Conservation (phyloP, 257 asterid species). For the Fraxinus cuspidata region DNA sequence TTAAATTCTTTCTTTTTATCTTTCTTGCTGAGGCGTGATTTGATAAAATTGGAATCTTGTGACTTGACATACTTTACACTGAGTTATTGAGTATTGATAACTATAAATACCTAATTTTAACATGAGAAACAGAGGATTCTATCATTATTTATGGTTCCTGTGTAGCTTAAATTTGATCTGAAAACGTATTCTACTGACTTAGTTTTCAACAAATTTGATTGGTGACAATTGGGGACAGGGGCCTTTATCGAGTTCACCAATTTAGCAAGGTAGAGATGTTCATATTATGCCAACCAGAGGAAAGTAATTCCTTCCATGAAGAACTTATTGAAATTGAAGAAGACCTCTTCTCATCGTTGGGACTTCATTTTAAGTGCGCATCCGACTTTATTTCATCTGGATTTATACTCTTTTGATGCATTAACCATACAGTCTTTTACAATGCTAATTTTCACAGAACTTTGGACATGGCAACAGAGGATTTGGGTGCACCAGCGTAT, state of each 20-base stretch:
- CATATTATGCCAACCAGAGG: constrained; percentile 83
- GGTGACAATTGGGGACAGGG: constrained; percentile 51
- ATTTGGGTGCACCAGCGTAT: constrained; percentile 97
- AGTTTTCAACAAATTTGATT: constrained; percentile 20
- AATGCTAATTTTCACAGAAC: constrained; percentile 44
- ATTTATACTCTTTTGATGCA: not conserved
- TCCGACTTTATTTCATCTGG: not conserved
- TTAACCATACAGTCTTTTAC: not conserved
- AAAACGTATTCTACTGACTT: not conserved
- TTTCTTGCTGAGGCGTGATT: not conserved
- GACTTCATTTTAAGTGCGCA: constrained; percentile 86
- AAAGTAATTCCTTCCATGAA: constrained; percentile 70
- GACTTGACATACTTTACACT: not conserved
- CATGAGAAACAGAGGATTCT: no score
- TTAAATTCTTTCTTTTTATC: not conserved
- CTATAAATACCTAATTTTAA: not conserved
- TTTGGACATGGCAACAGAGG: constrained; percentile 94
- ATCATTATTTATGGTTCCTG: not conserved
- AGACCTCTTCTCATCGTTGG: constrained; percentile 74
- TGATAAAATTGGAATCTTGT: not conserved
- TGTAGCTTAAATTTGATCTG: not conserved
- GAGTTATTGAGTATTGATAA: not conserved
- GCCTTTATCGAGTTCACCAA: constrained; percentile 96
- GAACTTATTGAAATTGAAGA: constrained; percentile 85
- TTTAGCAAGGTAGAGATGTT: constrained; percentile 99